phyloP scores from a whole-genome alignment of 805 yeast species.

The Candida oleophila region DNA sequence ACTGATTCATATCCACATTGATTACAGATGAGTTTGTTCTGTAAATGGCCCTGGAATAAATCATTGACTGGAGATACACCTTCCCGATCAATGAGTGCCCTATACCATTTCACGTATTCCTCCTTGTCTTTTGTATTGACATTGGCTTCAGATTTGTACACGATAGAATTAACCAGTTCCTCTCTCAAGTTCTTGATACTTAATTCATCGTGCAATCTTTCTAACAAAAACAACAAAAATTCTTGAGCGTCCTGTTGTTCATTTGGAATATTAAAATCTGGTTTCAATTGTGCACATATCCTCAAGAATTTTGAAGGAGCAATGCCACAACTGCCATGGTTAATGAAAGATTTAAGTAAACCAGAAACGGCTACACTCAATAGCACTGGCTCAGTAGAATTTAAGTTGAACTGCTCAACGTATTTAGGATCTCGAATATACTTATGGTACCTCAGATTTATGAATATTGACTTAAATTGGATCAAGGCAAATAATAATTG shows the following conservation, averaged over 20 bases:
- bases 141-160: conserved; percentile 20
- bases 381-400: conserved; percentile 19
- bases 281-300: conserved; percentile 50
- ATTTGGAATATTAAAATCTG: conserved; percentile 65
- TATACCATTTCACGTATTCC: conserved; percentile 65
- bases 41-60: conserved; percentile 71
- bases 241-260: conserved; percentile 86
- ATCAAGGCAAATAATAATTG: conserved; percentile 64
- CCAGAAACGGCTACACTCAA: conserved; percentile 53
- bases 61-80: conserved; percentile 69
- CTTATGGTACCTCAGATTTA: conserved; percentile 41
- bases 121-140: conserved; percentile 33
- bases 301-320: conserved; percentile 66
- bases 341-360: conserved; percentile 55
- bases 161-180: conserved; percentile 5
- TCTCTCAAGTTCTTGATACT: conserved; percentile 13
- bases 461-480: conserved; percentile 49
- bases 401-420: conserved; percentile 21
- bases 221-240: conserved; percentile 63
- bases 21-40: conserved; percentile 60
- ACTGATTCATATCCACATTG: conserved; percentile 62
- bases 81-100: conserved; percentile 47
- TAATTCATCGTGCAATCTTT: conserved; percentile 67
- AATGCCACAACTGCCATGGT: conserved; percentile 59
- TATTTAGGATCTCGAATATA: conserved; percentile 38